These are phyloP conservation scores for Pyrus communis DNA, from an alignment of 306 rosid genomes.

Conservation along the genomic window DNA sequence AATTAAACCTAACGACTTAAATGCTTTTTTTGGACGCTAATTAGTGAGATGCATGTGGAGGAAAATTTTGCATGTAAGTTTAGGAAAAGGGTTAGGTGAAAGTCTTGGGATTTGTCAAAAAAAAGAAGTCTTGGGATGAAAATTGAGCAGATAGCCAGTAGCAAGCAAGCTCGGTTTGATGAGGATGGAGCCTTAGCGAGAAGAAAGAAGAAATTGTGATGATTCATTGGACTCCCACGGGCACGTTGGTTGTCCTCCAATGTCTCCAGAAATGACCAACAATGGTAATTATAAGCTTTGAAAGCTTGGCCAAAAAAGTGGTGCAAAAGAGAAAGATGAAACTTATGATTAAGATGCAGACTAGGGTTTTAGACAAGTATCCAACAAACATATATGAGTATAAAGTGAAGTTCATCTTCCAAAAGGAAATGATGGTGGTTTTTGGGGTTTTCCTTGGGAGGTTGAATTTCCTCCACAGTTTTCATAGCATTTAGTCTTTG, in stretches of 20 bases:
- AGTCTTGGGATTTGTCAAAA: background rate
- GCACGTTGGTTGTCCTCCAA: slow-evolving; percentile 56
- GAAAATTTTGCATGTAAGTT: background rate
- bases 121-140: background rate
- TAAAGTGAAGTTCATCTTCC: slow-evolving; percentile 58
- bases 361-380: slow-evolving; percentile 33
- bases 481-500: slow-evolving; percentile 20
- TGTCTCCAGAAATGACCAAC: slow-evolving; percentile 42
- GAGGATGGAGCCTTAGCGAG: background rate
- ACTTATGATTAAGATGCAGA: slow-evolving; percentile 55
- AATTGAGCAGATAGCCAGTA: background rate
- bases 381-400: slow-evolving; percentile 39
- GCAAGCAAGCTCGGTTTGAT: too few relatives aligned
- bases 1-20: background rate
- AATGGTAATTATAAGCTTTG: slow-evolving; percentile 54
- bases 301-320: slow-evolving; percentile 32
- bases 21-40: background rate
- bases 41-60: background rate
- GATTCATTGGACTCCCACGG: slow-evolving; percentile 56
- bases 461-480: slow-evolving; percentile 45
- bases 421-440: slow-evolving; percentile 49
- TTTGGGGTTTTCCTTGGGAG: slow-evolving; percentile 40
- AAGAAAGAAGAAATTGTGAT: slow-evolving; percentile 33
- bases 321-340: slow-evolving; percentile 20
- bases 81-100: background rate